Percentiles rank a stretch among this genome's conserved stretches.
phyloP scores from a whole-genome alignment of 257 asterid genomes.

The Cruciata laevipes region DNA sequence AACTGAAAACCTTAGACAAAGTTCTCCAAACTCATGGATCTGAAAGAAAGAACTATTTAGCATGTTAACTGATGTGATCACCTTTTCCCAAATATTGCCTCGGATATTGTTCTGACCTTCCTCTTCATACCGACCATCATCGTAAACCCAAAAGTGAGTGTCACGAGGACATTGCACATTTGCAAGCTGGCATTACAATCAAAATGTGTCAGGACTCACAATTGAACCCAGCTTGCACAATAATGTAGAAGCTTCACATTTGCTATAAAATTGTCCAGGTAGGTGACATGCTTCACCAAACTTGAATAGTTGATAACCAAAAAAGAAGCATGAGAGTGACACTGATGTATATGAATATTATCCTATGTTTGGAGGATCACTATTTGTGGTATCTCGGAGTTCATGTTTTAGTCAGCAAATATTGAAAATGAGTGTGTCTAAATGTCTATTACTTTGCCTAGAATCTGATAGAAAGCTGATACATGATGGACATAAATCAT shows the following conservation, averaged over 20 bases:
- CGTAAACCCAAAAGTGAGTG: slow-evolving; percentile 97
- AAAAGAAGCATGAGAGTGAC: too few species aligned
- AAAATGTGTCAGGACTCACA: slow-evolving; percentile 12
- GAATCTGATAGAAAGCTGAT: too few species aligned
- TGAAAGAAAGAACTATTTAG: slow-evolving; percentile 6
- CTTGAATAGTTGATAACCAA: too few species aligned
- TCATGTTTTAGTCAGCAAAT: background rate
- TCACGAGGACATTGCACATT: slow-evolving; percentile 96
- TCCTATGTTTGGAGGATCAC: background rate
- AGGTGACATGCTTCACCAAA: too few species aligned
- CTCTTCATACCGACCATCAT: slow-evolving; percentile 96
- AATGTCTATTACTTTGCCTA: too few species aligned
- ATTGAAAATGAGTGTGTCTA: background rate
- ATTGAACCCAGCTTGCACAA: background rate
- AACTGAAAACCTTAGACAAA: slow-evolving; percentile 14
- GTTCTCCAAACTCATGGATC: slow-evolving; percentile 5
- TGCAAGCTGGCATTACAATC: slow-evolving; percentile 59
- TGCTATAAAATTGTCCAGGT: too few species aligned
- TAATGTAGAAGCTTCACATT: background rate
- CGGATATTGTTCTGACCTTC: slow-evolving; percentile 98
- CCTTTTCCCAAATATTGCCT: slow-evolving; percentile 99
- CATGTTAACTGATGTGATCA: slow-evolving; percentile 13
- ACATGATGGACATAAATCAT: background rate
- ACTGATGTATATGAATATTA: background rate
- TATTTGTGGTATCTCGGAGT: background rate